phyloP scores from a whole-genome alignment of 2,329 filamentous ascomycete genomes.

The Ophiostoma fasciatum region DNA sequence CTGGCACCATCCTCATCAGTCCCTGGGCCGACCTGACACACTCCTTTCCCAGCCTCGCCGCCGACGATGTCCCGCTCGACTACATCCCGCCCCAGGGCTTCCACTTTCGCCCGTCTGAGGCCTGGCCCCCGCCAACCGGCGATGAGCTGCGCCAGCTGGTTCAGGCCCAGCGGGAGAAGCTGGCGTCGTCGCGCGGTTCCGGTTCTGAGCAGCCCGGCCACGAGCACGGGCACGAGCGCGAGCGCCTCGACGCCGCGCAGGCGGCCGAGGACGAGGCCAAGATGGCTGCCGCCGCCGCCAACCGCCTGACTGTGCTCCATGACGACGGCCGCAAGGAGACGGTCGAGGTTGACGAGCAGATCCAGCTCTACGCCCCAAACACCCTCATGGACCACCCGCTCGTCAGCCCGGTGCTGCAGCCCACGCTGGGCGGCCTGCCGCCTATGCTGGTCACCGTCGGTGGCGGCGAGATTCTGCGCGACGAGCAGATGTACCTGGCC shows the following conservation, averaged over 20 bases:
- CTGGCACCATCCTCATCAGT: conserved; percentile 79
- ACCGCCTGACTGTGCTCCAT: conserved; percentile 6
- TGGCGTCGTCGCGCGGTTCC: too few species aligned
- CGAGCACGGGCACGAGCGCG: too few species aligned
- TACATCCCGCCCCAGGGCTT: conserved; percentile 85
- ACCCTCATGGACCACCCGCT: conserved; percentile 72
- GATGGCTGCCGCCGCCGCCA: conserved; percentile 18
- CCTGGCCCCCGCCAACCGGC: conserved; percentile 85
- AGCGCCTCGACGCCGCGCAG: conserved; percentile 11
- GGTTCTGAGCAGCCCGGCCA: not conserved
- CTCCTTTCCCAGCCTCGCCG: conserved; percentile 80
- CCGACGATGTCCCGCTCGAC: conserved; percentile 57
- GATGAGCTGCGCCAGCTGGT: conserved; percentile 41
- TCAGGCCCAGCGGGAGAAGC: too few species aligned
- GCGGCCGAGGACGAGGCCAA: conserved; percentile 14
- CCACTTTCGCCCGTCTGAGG: conserved; percentile 71
- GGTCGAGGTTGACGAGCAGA: conserved; percentile 74
- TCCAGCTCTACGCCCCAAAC: conserved; percentile 80
- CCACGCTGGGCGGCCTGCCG: conserved; percentile 77
- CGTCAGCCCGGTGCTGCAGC: conserved; percentile 77
- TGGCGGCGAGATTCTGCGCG: conserved; percentile 75
- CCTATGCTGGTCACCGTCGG: conserved; percentile 77
- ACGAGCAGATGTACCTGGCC: conserved; percentile 89
- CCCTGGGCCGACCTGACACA: conserved; percentile 95
- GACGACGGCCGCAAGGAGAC: conserved; percentile 53